Percentiles rank a stretch among this genome's conserved stretches.
phyloP scores from a whole-genome alignment of 2,329 filamentous ascomycete species.

The Dryadomyces sulphureus region DNA sequence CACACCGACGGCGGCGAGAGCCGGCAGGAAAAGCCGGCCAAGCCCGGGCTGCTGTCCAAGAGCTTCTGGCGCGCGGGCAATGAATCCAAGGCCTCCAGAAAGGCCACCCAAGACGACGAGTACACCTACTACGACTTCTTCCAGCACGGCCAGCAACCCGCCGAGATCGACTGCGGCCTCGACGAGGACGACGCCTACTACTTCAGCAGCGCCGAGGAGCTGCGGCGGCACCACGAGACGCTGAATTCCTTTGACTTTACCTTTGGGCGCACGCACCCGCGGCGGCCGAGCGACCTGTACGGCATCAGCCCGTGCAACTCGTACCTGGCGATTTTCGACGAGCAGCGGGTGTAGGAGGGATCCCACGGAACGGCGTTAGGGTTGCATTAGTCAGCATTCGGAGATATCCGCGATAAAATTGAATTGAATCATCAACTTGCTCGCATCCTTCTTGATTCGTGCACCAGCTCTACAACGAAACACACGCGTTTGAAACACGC shows the following conservation, averaged over 20 bases:
- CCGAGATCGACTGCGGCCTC: slow-evolving; percentile 1
- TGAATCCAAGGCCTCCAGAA: not conserved
- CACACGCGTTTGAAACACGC: no score
- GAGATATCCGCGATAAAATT: not conserved
- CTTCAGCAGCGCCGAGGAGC: slow-evolving; percentile 7
- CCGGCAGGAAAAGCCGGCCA: not conserved
- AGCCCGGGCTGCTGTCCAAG: slow-evolving; percentile 1
- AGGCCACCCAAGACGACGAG: not conserved
- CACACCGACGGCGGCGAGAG: not conserved
- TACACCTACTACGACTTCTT: not conserved
- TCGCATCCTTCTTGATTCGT: no score
- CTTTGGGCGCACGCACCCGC: slow-evolving; percentile 21
- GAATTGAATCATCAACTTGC: no score
- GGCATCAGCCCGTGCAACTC: slow-evolving; percentile 31
- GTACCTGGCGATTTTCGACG: slow-evolving; percentile 17
- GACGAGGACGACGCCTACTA: not conserved
- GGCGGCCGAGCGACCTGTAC: slow-evolving; percentile 10
- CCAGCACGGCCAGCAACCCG: not conserved
- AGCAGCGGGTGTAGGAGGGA: not conserved
- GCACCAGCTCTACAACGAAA: no score
- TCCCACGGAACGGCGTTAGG: not conserved
- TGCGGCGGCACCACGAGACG: slow-evolving; percentile 30
- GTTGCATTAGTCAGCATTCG: no score
- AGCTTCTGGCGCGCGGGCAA: slow-evolving; percentile 7
- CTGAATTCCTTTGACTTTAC: slow-evolving; percentile 29